Conservation (phyloP, 805 yeast genomes). For the Nakazawaea wyomingensis region DNA sequence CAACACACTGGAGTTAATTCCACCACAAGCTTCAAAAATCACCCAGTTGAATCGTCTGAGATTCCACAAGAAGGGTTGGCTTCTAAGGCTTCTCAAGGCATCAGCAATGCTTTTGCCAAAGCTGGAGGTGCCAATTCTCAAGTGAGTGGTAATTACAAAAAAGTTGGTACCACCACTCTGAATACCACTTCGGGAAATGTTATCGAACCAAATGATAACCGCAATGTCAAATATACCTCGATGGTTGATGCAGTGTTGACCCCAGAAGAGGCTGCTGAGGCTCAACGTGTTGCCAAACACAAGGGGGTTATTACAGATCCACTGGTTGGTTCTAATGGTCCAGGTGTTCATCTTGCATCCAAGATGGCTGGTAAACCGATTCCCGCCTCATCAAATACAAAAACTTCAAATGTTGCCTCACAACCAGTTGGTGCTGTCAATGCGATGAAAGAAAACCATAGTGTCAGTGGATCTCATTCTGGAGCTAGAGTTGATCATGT, state of each 20-base stretch:
- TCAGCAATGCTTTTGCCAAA: conserved; percentile 1
- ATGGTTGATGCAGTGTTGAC: conserved; percentile 24
- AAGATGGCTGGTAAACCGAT: no score
- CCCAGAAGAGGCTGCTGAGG: conserved; percentile 15
- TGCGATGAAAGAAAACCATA: no score
- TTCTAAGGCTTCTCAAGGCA: conserved; percentile 1
- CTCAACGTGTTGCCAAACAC: no score
- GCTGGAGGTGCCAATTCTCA: conserved; percentile 2
- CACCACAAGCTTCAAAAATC: conserved; percentile 50
- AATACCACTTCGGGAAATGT: conserved; percentile 6
- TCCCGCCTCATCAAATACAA: neutral
- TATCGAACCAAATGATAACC: conserved; percentile 14
- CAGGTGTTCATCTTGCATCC: no score
- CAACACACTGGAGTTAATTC: no score
- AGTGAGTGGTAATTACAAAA: conserved; percentile 10
- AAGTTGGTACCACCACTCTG: neutral
- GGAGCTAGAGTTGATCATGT: conserved; percentile 5
- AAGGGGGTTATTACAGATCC: neutral
- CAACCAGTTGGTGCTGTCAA: conserved; percentile 4
- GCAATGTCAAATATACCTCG: conserved; percentile 22
- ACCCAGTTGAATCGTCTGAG: conserved; percentile 49
- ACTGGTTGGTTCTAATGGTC: neutral
- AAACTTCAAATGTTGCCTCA: neutral
- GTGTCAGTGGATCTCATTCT: no score
- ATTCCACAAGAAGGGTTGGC: neutral